phyloP scores from a whole-genome alignment of 1,139 yeast genomes.

The Scheffersomyces parashehatae region DNA sequence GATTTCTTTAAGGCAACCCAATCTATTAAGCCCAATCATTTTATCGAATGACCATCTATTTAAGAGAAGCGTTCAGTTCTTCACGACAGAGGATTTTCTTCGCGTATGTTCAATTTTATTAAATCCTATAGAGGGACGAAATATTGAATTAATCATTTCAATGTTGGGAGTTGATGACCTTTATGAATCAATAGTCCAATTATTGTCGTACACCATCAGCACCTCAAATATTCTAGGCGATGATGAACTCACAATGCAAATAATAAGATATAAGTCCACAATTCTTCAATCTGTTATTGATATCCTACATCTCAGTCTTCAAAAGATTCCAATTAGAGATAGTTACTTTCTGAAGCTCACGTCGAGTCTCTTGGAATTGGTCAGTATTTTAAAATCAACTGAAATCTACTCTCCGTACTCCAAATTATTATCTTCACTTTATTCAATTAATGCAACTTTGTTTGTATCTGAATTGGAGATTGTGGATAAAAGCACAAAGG shows the following conservation, averaged over 20 bases:
- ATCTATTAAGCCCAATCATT: conserved; percentile 31
- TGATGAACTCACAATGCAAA: conserved; percentile 35
- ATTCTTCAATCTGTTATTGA: conserved; percentile 31
- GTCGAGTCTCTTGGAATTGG: conserved; percentile 32
- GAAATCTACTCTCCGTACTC: conserved; percentile 26
- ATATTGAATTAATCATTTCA: conserved; percentile 24
- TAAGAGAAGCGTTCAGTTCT: conserved; percentile 24
- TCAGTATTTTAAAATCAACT: conserved; percentile 34
- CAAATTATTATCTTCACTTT: conserved; percentile 27
- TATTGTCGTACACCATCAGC: conserved; percentile 33
- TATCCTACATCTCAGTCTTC: conserved; percentile 26
- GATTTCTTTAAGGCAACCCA: conserved; percentile 32
- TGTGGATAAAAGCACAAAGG: conserved; percentile 25
- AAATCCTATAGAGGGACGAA: conserved; percentile 22
- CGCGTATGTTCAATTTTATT: conserved; percentile 33
- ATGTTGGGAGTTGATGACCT: conserved; percentile 28
- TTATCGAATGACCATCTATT: conserved; percentile 26
- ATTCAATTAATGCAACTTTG: conserved; percentile 29
- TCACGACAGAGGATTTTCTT: conserved; percentile 35
- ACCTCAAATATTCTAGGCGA: conserved; percentile 32
- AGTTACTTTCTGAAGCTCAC: conserved; percentile 29
- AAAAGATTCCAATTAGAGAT: conserved; percentile 37
- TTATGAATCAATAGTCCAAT: conserved; percentile 26
- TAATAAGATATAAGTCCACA: conserved; percentile 32
- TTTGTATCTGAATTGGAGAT: conserved; percentile 29